Evolutionary conservation across 2,329 filamentous ascomycete species (phyloP).

Genomic region (Aspergillus melleus): DNA sequence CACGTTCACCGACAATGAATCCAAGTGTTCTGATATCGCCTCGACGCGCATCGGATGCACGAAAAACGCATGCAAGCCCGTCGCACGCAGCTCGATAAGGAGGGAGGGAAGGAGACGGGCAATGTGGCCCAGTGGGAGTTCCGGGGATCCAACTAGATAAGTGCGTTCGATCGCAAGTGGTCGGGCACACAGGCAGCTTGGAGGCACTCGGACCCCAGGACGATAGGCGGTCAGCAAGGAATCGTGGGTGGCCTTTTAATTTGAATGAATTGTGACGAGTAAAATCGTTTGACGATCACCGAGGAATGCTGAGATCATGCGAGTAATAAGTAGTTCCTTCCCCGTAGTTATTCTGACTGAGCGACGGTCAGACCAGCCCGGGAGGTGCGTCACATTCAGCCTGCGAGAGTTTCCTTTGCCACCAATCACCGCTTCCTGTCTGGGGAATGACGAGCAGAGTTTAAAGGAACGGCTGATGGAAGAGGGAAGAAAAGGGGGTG

Average conservation of each 20-base stretch:
- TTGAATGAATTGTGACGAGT: neutral
- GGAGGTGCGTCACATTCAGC: slow-evolving; percentile 1
- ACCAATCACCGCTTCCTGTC: slow-evolving; percentile 4
- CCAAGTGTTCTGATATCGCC: slow-evolving; percentile 4
- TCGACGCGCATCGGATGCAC: slow-evolving; percentile 9
- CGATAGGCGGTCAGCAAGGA: slow-evolving; percentile 20
- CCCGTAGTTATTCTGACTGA: neutral
- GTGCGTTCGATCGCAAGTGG: slow-evolving; percentile 18
- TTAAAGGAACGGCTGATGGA: neutral
- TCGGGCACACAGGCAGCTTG: slow-evolving; percentile 24
- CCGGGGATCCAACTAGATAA: neutral
- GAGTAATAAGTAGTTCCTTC: slow-evolving; percentile 3
- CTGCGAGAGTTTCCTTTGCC: slow-evolving; percentile 4
- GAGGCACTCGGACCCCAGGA: slow-evolving; percentile 6
- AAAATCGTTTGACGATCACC: slow-evolving; percentile 5
- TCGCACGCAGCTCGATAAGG: slow-evolving; percentile 6
- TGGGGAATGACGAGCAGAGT: neutral
- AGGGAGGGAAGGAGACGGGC: slow-evolving; percentile 2
- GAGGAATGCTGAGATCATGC: slow-evolving; percentile 1
- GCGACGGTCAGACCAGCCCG: slow-evolving; percentile 10
- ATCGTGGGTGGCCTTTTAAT: slow-evolving; percentile 3
- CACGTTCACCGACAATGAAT: slow-evolving; percentile 4
- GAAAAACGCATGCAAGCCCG: slow-evolving; percentile 3
- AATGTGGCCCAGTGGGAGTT: slow-evolving; percentile 1
- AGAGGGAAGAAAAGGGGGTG: neutral